A percentile compares a stretch with the other conserved stretches of the same genome.
phyloP scores from a whole-genome alignment of 192 early-diverging fungal genomes.

The Coemansia sp. region DNA sequence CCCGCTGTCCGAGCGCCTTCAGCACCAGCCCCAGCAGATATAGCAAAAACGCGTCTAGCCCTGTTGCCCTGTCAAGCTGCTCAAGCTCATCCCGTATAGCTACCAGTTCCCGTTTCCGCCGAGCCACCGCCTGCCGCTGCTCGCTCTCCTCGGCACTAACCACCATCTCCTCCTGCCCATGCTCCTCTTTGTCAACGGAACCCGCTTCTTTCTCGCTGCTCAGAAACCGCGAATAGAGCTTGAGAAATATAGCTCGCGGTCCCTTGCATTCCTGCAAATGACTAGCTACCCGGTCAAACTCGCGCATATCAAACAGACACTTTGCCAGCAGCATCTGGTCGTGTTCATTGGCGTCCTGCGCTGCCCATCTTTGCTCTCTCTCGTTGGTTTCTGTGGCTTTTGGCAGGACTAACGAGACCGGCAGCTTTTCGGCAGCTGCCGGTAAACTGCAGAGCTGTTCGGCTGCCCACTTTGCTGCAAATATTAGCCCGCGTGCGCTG shows the following conservation, averaged over 20 bases:
- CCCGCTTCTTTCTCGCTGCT: conserved; percentile 29
- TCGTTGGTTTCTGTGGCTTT: not conserved
- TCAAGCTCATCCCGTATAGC: conserved; percentile 42
- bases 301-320: conserved; percentile 68
- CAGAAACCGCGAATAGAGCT: conserved; percentile 75
- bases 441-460: conserved; percentile 47
- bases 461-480: conserved; percentile 72
- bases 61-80: conserved; percentile 4
- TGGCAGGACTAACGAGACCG: not conserved
- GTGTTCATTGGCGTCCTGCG: conserved; percentile 16
- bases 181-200: not conserved
- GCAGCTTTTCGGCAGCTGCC: conserved; percentile 1
- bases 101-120: conserved; percentile 23
- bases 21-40: conserved; percentile 42
- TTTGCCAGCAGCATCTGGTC: conserved; percentile 62
- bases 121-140: conserved; percentile 1
- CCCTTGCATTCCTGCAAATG: conserved; percentile 53
- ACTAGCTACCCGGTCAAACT: conserved; percentile 64
- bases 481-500: conserved; percentile 64
- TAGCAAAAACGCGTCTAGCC: conserved; percentile 35
- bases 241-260: conserved; percentile 65
- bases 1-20: conserved; percentile 23
- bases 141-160: conserved; percentile 12
- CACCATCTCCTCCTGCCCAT: not conserved
- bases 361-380: conserved; percentile 9